phyloP scores from a whole-genome alignment of 2,329 filamentous ascomycete species.

The Cladosporium sp. region DNA sequence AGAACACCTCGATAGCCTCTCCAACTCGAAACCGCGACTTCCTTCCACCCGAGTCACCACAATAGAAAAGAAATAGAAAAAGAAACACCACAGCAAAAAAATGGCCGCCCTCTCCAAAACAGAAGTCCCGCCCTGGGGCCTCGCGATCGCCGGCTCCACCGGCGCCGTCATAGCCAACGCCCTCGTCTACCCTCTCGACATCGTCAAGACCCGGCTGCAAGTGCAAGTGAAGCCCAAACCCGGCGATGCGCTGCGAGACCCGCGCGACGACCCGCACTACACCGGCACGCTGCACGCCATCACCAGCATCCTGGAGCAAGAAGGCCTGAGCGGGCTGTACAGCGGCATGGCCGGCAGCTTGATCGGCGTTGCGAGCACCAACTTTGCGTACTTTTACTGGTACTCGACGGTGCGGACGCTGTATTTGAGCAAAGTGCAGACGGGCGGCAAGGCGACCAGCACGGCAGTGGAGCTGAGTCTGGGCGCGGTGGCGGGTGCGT shows the following conservation, averaged over 20 bases:
- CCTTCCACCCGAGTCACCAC: conserved; percentile 1
- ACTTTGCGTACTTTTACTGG: conserved; percentile 99
- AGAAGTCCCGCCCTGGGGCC: conserved; percentile 84
- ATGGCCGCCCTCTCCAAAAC: conserved; percentile 42
- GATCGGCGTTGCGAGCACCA: conserved; percentile 91
- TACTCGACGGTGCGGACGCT: conserved; percentile 84
- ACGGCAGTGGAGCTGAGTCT: conserved; percentile 81
- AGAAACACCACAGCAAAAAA: not conserved
- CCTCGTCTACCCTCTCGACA: conserved; percentile 92
- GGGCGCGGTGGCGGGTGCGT: conserved; percentile 81
- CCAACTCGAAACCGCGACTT: not conserved
- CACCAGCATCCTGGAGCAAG: conserved; percentile 74
- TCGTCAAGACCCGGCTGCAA: conserved; percentile 94
- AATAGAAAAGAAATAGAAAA: not conserved
- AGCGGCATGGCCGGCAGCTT: conserved; percentile 83
- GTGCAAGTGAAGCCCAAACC: conserved; percentile 75
- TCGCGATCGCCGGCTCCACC: conserved; percentile 85
- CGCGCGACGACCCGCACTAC: conserved; percentile 70
- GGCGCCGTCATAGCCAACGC: conserved; percentile 94
- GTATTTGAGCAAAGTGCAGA: conserved; percentile 60
- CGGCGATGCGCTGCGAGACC: conserved; percentile 41
- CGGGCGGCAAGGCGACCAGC: conserved; percentile 50
- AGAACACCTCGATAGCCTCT: not conserved
- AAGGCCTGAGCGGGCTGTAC: conserved; percentile 82
- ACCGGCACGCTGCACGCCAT: conserved; percentile 86